Conservation (phyloP, 805 yeast species). For the Ogataea pilisensis region DNA sequence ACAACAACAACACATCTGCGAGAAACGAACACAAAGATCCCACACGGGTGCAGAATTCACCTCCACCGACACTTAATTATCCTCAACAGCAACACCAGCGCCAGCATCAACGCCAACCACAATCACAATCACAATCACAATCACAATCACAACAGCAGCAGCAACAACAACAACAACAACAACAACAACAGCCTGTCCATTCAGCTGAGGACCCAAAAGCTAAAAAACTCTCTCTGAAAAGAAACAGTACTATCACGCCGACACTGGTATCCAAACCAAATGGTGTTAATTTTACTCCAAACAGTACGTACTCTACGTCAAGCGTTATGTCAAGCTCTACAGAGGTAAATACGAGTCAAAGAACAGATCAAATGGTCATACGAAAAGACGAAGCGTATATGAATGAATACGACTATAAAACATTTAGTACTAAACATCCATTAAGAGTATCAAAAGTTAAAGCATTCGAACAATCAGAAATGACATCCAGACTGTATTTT, state of each 20-base stretch:
- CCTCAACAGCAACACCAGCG: slow-evolving; percentile 2
- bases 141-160: slow-evolving; percentile 7
- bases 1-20: slow-evolving; percentile 9
- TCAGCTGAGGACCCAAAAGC: slow-evolving; percentile 3
- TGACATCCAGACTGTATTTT: slow-evolving; percentile 29
- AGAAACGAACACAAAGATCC: slow-evolving; percentile 18
- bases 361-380: slow-evolving; percentile 23
- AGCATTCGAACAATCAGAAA: slow-evolving; percentile 36
- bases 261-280: slow-evolving; percentile 18
- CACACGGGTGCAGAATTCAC: not conserved
- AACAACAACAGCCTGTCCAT: slow-evolving; percentile 3
- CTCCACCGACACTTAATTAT: not conserved
- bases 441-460: slow-evolving; percentile 31
- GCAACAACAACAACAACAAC: slow-evolving; percentile 4
- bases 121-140: slow-evolving; percentile 9
- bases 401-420: slow-evolving; percentile 33
- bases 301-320: slow-evolving; percentile 20
- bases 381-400: slow-evolving; percentile 22
- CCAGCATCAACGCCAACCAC: slow-evolving; percentile 2
- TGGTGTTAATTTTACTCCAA: slow-evolving; percentile 17
- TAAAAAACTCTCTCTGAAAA: slow-evolving; percentile 11
- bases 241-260: slow-evolving; percentile 22
- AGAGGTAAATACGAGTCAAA: slow-evolving; percentile 16
- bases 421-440: slow-evolving; percentile 32
- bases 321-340: slow-evolving; percentile 17